Conservation (phyloP, 345 rosid genomes). For the Litchi chinensis region DNA sequence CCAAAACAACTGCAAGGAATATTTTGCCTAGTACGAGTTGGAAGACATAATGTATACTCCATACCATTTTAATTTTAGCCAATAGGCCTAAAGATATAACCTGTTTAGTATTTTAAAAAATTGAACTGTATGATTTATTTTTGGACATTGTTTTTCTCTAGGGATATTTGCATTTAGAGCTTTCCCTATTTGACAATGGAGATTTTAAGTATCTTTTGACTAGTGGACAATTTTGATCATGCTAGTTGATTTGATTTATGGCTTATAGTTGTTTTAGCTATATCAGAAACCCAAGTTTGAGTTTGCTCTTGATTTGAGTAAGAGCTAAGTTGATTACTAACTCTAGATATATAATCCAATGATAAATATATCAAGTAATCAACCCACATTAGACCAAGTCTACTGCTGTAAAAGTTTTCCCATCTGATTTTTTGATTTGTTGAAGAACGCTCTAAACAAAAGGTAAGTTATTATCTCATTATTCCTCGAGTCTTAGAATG, state of each 20-base stretch:
- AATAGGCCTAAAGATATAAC: background rate
- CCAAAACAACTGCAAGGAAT: background rate
- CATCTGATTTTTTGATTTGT: background rate
- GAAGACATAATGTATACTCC: background rate
- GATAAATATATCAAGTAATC: background rate
- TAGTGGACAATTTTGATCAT: background rate
- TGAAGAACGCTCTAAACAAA: background rate
- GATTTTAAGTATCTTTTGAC: background rate
- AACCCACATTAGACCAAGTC: background rate
- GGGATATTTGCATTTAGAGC: background rate
- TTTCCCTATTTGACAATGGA: background rate
- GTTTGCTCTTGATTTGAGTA: no score
- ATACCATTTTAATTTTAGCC: background rate
- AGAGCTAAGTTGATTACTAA: background rate
- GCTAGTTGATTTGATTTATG: background rate
- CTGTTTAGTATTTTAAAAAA: background rate
- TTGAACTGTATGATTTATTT: background rate
- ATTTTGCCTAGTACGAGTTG: background rate
- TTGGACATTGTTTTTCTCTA: background rate
- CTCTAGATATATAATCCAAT: background rate
- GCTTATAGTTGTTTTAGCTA: background rate
- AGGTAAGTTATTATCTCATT: background rate
- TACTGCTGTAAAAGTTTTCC: background rate
- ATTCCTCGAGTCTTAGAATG: background rate
- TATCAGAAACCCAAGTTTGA: background rate